phyloP scores from a whole-genome alignment of 2,329 filamentous ascomycete genomes.

The Triangularia verruculosa region DNA sequence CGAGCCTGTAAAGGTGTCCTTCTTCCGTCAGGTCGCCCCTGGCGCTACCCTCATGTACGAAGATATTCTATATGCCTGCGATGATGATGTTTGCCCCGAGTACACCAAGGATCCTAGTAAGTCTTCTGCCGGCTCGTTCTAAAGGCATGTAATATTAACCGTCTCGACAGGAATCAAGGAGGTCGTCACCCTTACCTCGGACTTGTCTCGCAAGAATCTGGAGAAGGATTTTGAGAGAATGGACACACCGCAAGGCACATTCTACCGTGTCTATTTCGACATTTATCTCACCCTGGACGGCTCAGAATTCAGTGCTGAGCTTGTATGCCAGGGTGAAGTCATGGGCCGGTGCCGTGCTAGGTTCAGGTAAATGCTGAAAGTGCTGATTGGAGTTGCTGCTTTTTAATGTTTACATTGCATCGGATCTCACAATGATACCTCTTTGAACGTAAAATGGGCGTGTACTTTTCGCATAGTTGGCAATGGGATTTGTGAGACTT shows the following conservation, averaged over 20 bases:
- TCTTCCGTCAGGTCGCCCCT: slow-evolving; percentile 96
- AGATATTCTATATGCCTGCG: slow-evolving; percentile 94
- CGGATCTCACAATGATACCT: slow-evolving; percentile 31
- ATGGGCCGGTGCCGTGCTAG: slow-evolving; percentile 95
- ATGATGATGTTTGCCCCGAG: slow-evolving; percentile 96
- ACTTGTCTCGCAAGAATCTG: slow-evolving; percentile 94
- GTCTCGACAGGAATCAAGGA: slow-evolving; percentile 82
- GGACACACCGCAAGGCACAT: slow-evolving; percentile 96
- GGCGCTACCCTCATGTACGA: slow-evolving; percentile 99
- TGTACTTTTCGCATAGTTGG: slow-evolving; percentile 17
- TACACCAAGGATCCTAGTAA: slow-evolving; percentile 99
- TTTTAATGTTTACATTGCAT: slow-evolving; percentile 24
- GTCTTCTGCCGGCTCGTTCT: slow-evolving; percentile 40
- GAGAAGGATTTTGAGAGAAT: slow-evolving; percentile 99
- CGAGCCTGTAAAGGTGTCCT: slow-evolving; percentile 97
- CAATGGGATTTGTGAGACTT: slow-evolving; percentile 14
- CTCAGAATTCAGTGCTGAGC: slow-evolving; percentile 94
- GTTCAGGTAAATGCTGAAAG: slow-evolving; percentile 58
- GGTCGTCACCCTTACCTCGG: slow-evolving; percentile 94
- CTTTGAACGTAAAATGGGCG: slow-evolving; percentile 25
- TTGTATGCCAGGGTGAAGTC: slow-evolving; percentile 98
- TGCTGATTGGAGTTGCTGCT: slow-evolving; percentile 18
- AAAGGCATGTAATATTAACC: slow-evolving; percentile 28
- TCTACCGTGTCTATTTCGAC: slow-evolving; percentile 79
- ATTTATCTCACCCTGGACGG: slow-evolving; percentile 93